Base-by-base conservation (phyloP, 495 filamentous ascomycete species). In the Neurospora sp. region DNA sequence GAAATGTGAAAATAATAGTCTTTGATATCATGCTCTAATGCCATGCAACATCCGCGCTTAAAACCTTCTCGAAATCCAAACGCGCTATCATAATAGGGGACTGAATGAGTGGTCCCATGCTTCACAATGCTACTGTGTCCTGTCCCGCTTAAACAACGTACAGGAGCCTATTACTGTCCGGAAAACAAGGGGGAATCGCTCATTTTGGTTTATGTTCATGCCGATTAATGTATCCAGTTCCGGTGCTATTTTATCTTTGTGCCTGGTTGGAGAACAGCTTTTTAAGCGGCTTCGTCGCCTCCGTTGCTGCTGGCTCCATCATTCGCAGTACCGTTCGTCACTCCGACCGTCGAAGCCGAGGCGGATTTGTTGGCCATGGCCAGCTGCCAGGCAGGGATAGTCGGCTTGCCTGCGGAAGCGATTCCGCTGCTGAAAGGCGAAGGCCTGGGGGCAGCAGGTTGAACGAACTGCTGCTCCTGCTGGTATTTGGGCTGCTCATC, bases 351-450 rank as follows among this genome's bases (percentile, higher is more conserved):
- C 70, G 81, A 79, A 68, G 80, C 79, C 2, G 74, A 72, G 12
- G 46, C 72, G 2, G 76, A 75, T 37, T 82, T 85, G 77, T 89
- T 89, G 78, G 86, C 90, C 61, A 90, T 87, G 59, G 90, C 88
- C 88, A 97, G 88, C 82, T 97, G 94, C 94, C 94, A 97, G 2
- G 91, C 88, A 1, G 94, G 94, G 76, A 97, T 97, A n/a, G 91
- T 91, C 9, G 92, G 89, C 77, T 84, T 86, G 72, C 80, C 74
- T 75, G 83, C 73, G 27, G 53, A 65, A 16, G 53, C 53, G 31
- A 78, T 82, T 72, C 82, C 81, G 75, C 76, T 81, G 61, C 80
- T 75, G 76, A 81, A 83, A 40, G 81, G 76, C 12, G 81, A 79
- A 22, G 81, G 76, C 71, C 35, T 65, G 53, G 53, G 81, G 80